Evolutionary conservation across 129 eudicot species (phyloP).

Genomic region (Gnaphalium uliginosum): DNA sequence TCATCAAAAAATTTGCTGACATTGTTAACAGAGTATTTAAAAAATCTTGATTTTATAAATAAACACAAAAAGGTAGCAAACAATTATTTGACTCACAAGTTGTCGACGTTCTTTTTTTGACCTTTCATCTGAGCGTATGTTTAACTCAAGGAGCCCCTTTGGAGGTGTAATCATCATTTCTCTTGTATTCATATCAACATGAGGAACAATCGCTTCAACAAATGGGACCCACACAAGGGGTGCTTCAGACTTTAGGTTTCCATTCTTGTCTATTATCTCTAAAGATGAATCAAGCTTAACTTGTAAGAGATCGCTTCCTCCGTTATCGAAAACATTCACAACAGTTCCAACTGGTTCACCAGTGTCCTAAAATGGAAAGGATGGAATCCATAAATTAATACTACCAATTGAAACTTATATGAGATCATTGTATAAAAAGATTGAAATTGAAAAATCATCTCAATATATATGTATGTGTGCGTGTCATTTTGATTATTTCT

Average conservation of each 20-base stretch:
- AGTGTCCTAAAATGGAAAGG: constrained; percentile 55
- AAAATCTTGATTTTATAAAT: too few relatives aligned
- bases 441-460: background rate
- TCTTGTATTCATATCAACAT: constrained; percentile 68
- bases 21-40: background rate
- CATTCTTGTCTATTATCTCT: constrained; percentile 44
- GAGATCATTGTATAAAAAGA: background rate
- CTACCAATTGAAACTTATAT: constrained; percentile 11
- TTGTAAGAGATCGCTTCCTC: constrained; percentile 88
- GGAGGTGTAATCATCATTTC: constrained; percentile 97
- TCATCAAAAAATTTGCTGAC: background rate
- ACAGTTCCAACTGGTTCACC: constrained; percentile 89
- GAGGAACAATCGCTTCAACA: constrained; percentile 94
- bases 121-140: constrained; percentile 77
- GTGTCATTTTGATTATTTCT: too few relatives aligned
- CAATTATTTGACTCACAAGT: constrained; percentile 60
- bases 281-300: constrained; percentile 61
- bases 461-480: background rate
- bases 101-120: constrained; percentile 96
- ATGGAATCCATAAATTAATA: constrained; percentile 2
- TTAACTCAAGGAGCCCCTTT: constrained; percentile 91
- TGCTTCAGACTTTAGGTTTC: constrained; percentile 45
- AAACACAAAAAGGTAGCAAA: constrained; percentile 6
- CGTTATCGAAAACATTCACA: constrained; percentile 70
- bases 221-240: constrained; percentile 93